Evolutionary conservation across 2,329 filamentous ascomycete genomes (phyloP).

Genomic region (Pseudogymnoascus destructans): DNA sequence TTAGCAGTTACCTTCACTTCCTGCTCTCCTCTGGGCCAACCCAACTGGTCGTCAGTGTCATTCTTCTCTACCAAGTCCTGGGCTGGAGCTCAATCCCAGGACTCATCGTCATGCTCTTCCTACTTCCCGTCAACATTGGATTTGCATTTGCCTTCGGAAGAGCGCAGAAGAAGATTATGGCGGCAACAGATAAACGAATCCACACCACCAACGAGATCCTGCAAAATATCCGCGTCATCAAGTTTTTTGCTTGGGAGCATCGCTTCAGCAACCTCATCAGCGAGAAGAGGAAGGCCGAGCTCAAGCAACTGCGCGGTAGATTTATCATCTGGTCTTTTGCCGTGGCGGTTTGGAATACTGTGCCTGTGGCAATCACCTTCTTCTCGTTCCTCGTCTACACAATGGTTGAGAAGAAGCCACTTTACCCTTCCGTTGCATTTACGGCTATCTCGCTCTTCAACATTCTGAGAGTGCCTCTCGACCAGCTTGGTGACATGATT

Average conservation of each 20-base stretch:
- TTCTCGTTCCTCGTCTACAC: constrained; percentile 93
- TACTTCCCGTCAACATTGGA: constrained; percentile 80
- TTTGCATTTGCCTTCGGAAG: constrained; percentile 76
- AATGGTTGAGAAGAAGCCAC: constrained; percentile 70
- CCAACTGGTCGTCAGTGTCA: constrained; percentile 69
- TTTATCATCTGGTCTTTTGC: constrained; percentile 88
- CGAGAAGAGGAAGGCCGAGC: constrained; percentile 70
- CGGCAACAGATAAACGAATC: constrained; percentile 88
- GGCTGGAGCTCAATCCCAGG: constrained; percentile 89
- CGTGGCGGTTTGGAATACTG: constrained; percentile 92
- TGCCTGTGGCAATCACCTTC: constrained; percentile 90
- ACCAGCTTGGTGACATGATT: constrained; percentile 96
- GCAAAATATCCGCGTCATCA: constrained; percentile 97
- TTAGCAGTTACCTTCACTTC: constrained; percentile 91
- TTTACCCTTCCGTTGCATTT: constrained; percentile 88
- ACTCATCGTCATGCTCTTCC: constrained; percentile 75
- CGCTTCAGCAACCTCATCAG: constrained; percentile 78
- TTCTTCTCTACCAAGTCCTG: constrained; percentile 77
- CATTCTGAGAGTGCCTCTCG: constrained; percentile 79
- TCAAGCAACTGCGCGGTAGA: constrained; percentile 63
- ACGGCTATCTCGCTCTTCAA: constrained; percentile 94
- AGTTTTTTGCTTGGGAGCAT: constrained; percentile 97
- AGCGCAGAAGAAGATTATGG: constrained; percentile 82
- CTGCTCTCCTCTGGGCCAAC: constrained; percentile 85
- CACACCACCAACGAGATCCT: constrained; percentile 94